phyloP scores from a whole-genome alignment of 495 filamentous ascomycete species.

The Penicillium roqueforti region DNA sequence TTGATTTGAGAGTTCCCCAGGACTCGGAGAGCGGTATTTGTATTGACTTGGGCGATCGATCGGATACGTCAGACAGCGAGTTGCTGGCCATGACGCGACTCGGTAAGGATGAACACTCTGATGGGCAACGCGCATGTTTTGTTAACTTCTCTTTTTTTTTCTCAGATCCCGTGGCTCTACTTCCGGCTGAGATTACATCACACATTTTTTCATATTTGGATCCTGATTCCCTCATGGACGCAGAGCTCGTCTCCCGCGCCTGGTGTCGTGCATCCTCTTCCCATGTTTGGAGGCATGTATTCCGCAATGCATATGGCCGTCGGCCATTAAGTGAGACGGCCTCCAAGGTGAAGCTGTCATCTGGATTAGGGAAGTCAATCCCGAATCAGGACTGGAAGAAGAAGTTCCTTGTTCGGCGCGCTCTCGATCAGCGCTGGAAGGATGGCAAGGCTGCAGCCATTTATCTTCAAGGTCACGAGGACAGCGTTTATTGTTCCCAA shows the following conservation, averaged over 20 bases:
- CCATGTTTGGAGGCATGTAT: conserved; percentile 75
- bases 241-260: conserved; percentile 55
- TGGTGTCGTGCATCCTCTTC: conserved; percentile 64
- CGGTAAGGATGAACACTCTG: conserved; percentile 27
- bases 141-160: conserved; percentile 17
- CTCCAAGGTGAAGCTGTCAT: conserved; percentile 41
- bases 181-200: conserved; percentile 70
- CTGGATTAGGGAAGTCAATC: conserved; percentile 47
- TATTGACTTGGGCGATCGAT: conserved; percentile 58
- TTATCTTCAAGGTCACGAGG: conserved; percentile 85
- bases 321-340: conserved; percentile 37
- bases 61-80: conserved; percentile 41
- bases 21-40: conserved; percentile 80
- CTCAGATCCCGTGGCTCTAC: conserved; percentile 59
- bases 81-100: conserved; percentile 34
- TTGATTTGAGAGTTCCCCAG: conserved; percentile 34
- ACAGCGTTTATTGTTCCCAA: conserved; percentile 95
- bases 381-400: conserved; percentile 75
- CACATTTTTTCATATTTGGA: conserved; percentile 71
- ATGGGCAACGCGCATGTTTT: neutral
- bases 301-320: conserved; percentile 59
- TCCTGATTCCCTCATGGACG: conserved; percentile 56
- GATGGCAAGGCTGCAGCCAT: conserved; percentile 71
- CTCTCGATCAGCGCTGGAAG: conserved; percentile 75
- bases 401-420: conserved; percentile 70